Conservation (phyloP, 345 rosid species). For the Euphorbia tirucalli region DNA sequence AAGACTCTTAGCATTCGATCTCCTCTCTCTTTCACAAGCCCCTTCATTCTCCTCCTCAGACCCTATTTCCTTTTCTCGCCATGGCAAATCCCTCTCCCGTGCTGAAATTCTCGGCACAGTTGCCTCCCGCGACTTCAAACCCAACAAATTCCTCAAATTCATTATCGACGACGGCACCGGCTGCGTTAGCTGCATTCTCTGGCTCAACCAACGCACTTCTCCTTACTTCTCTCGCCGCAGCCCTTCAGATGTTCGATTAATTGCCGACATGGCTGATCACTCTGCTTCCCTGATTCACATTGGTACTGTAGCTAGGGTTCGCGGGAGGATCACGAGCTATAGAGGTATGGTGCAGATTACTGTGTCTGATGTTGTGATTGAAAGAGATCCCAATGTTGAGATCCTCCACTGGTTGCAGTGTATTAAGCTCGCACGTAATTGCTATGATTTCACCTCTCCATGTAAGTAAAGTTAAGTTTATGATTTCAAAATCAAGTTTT, state of each 20-base stretch:
- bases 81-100: conserved; percentile 40
- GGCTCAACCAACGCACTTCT: conserved; percentile 75
- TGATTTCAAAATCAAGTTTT: background rate
- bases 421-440: conserved; percentile 34
- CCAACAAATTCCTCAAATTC: conserved; percentile 60
- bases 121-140: conserved; percentile 51
- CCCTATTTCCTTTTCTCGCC: conserved; percentile 34
- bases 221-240: conserved; percentile 47
- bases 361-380: conserved; percentile 51
- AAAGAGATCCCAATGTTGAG: conserved; percentile 84
- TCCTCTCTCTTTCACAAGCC: conserved; percentile 37
- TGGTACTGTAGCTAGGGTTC: conserved; percentile 59
- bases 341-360: conserved; percentile 67
- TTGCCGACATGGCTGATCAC: conserved; percentile 43
- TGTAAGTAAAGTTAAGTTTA: background rate
- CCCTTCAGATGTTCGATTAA: conserved; percentile 44
- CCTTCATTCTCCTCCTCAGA: conserved; percentile 37
- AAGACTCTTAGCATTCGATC: conserved; percentile 53
- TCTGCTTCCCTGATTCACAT: conserved; percentile 43
- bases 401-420: conserved; percentile 77
- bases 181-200: conserved; percentile 59
- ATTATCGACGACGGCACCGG: conserved; percentile 46
- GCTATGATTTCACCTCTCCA: conserved; percentile 4
- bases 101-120: conserved; percentile 59
- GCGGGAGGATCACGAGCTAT: conserved; percentile 60